Evolutionary conservation across 441 rosid genomes (phyloP).

Genomic region (Syzygium syzygioides): DNA sequence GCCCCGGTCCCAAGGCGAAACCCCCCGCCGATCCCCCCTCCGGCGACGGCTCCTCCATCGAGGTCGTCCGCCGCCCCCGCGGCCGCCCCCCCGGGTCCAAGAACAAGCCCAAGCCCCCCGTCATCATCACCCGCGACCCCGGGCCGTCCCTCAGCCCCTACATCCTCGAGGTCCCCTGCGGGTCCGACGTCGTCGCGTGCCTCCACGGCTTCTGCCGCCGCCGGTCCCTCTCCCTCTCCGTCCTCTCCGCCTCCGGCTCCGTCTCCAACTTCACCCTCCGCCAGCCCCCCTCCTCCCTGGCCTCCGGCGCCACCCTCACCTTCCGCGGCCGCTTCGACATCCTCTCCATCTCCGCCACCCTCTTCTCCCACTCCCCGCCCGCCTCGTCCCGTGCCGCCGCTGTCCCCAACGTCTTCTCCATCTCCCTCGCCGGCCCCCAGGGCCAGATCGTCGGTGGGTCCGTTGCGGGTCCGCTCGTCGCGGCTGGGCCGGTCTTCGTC

Average conservation of each 20-base stretch:
- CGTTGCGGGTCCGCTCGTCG: slow-evolving; percentile 10
- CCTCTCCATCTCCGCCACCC: slow-evolving; percentile 11
- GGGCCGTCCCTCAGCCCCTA: slow-evolving; percentile 14
- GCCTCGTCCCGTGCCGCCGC: not conserved
- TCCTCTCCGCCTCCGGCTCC: slow-evolving; percentile 1
- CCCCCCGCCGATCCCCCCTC: not conserved
- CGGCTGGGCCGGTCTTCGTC: slow-evolving; percentile 10
- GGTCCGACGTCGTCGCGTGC: slow-evolving; percentile 1
- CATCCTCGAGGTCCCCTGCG: slow-evolving; percentile 14
- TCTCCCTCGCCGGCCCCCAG: slow-evolving; percentile 9
- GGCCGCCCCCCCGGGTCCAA: slow-evolving; percentile 16
- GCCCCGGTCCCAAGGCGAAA: not conserved
- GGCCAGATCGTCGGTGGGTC: slow-evolving; percentile 14
- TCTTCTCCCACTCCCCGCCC: not conserved
- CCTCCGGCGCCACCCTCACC: slow-evolving; percentile 4
- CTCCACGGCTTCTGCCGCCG: slow-evolving; percentile 12
- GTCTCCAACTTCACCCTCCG: not conserved
- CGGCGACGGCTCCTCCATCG: slow-evolving; percentile 2
- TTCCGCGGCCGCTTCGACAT: slow-evolving; percentile 16
- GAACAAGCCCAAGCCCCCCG: slow-evolving; percentile 14
- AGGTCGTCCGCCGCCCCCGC: slow-evolving; percentile 9
- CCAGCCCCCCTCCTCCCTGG: not conserved
- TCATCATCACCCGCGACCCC: slow-evolving; percentile 7
- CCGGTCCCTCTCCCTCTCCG: slow-evolving; percentile 1
- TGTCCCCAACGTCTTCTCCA: not conserved